phyloP scores from a whole-genome alignment of 441 rosid species.

The Corymbia calophylla region DNA sequence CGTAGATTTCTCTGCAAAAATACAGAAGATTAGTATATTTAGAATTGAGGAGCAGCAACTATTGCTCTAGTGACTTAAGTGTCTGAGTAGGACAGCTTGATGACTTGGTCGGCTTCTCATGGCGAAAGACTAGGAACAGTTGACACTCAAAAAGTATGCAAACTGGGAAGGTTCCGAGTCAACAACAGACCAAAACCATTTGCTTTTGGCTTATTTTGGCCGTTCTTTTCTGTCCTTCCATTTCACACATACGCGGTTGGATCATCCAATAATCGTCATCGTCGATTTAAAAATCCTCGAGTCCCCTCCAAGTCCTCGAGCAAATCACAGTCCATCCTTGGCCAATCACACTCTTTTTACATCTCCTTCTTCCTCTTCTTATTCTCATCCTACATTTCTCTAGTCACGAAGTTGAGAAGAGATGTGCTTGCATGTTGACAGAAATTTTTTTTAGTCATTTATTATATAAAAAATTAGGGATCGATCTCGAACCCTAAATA shows the following conservation, averaged over 20 bases:
- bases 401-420: not conserved
- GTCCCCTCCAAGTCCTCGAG: not conserved
- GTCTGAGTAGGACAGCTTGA: not conserved
- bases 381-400: not conserved
- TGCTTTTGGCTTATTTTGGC: not conserved
- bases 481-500: fast-evolving
- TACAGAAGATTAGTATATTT: no score
- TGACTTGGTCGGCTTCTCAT: not conserved
- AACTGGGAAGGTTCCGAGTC: not conserved
- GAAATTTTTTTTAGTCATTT: not conserved
- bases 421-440: not conserved
- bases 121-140: not conserved
- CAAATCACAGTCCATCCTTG: not conserved
- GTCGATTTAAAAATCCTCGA: not conserved
- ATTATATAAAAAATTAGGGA: not conserved
- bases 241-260: not conserved
- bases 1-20: not conserved
- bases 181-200: not conserved
- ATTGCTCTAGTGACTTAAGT: not conserved
- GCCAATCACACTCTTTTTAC: not conserved
- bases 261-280: not conserved
- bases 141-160: no score
- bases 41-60: not conserved
- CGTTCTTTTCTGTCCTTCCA: not conserved
- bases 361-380: not conserved